phyloP scores from a whole-genome alignment of 2,329 filamentous ascomycete species.

The Calonectria pseudoreteaudii region DNA sequence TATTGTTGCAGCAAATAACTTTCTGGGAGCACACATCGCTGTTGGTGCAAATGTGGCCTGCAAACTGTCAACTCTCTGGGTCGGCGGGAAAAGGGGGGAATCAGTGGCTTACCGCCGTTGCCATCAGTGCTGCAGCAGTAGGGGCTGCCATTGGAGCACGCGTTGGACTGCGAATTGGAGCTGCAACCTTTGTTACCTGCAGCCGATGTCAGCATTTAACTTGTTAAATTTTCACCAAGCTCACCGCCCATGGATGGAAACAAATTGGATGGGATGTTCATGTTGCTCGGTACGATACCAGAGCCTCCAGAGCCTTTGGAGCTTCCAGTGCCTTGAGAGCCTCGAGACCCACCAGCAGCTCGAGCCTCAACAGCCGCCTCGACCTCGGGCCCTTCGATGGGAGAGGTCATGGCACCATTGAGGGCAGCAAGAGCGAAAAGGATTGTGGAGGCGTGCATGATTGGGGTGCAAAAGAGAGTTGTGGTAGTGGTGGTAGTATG shows the following conservation, averaged over 20 bases:
- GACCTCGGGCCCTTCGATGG: slow-evolving; percentile 8
- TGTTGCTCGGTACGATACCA: background rate
- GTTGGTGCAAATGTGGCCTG: slow-evolving; percentile 33
- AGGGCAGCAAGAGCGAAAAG: slow-evolving; percentile 19
- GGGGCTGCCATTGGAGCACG: slow-evolving; percentile 27
- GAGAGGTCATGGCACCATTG: slow-evolving; percentile 25
- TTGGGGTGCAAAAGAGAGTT: slow-evolving; percentile 4
- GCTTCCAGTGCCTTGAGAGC: too few species aligned
- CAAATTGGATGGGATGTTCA: background rate
- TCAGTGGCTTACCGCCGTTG: slow-evolving; percentile 19
- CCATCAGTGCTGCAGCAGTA: slow-evolving; percentile 33
- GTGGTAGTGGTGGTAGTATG: background rate
- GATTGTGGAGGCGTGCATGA: slow-evolving; percentile 28
- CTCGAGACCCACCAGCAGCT: background rate
- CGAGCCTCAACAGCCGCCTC: slow-evolving; percentile 7
- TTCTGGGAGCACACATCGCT: slow-evolving; percentile 27
- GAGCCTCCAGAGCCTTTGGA: background rate
- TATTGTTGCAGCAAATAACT: slow-evolving; percentile 42
- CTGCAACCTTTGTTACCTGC: background rate
- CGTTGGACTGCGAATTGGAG: slow-evolving; percentile 12
- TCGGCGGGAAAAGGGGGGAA: too few species aligned
- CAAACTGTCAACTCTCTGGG: background rate
- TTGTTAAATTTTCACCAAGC: background rate
- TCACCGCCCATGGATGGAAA: background rate
- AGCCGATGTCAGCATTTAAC: background rate